Conservation (phyloP, 306 rosid species). For the Vicia villosa region DNA sequence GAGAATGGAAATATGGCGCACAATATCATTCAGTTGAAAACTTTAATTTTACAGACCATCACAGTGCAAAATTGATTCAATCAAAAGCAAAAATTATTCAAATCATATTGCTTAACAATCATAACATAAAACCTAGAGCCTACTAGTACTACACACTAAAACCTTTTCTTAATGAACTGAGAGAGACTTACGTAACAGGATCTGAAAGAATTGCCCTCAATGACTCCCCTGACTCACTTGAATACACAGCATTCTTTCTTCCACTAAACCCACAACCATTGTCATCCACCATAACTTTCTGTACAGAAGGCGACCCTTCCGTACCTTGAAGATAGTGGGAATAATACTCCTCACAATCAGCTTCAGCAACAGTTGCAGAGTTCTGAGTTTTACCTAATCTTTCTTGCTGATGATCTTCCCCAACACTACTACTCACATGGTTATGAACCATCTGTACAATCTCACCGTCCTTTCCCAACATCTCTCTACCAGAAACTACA, state of each 20-base stretch:
- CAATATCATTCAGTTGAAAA: background rate
- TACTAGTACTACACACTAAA: background rate
- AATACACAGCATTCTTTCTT: constrained; percentile 62
- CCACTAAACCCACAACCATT: constrained; percentile 88
- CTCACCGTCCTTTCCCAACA: constrained; percentile 62
- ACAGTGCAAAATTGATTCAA: background rate
- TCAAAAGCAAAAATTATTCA: background rate
- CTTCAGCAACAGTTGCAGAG: constrained; percentile 65
- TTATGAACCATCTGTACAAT: constrained; percentile 49
- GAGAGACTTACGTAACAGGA: constrained; percentile 79
- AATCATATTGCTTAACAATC: constrained; percentile 5
- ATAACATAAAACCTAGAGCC: background rate
- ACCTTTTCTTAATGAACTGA: background rate
- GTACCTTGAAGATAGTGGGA: constrained; percentile 80
- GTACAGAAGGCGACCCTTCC: constrained; percentile 68
- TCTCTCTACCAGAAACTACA: constrained; percentile 64
- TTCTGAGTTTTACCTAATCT: constrained; percentile 62
- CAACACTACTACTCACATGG: constrained; percentile 44
- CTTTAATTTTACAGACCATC: background rate
- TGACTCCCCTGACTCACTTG: constrained; percentile 79
- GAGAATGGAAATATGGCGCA: background rate
- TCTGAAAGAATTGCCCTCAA: constrained; percentile 83
- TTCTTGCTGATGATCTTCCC: constrained; percentile 53
- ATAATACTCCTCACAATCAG: constrained; percentile 75
- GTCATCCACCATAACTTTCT: constrained; percentile 66